Evolutionary conservation across 2,329 filamentous ascomycete genomes (phyloP).

Genomic region (Pseudocercospora eumusae): DNA sequence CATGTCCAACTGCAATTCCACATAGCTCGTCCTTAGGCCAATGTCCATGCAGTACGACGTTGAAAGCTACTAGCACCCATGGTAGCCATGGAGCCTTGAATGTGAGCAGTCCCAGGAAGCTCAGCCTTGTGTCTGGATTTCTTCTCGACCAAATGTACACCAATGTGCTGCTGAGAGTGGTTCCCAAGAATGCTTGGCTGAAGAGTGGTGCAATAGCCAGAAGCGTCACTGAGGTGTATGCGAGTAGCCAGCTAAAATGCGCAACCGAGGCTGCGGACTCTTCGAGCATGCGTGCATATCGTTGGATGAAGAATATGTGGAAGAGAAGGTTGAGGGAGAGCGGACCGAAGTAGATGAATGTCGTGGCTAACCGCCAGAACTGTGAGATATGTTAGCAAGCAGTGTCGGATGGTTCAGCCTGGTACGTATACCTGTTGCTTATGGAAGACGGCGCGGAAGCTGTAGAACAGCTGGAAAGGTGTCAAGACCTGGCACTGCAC

Average conservation of each 20-base stretch:
- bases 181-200: conserved; percentile 91
- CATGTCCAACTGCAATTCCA: conserved; percentile 88
- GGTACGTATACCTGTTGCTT: conserved; percentile 75
- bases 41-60: conserved; percentile 82
- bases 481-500: conserved; percentile 92
- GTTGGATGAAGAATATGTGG: conserved; percentile 97
- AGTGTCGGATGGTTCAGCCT: not conserved
- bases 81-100: conserved; percentile 94
- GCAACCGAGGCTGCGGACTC: conserved; percentile 92
- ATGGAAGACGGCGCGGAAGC: conserved; percentile 84
- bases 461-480: conserved; percentile 96
- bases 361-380: conserved; percentile 97
- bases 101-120: conserved; percentile 75
- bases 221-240: conserved; percentile 79
- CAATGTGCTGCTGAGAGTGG: conserved; percentile 84
- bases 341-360: conserved; percentile 96
- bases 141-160: conserved; percentile 98
- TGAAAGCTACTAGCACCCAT: conserved; percentile 94
- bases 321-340: conserved; percentile 92
- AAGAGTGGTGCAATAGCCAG: conserved; percentile 82
- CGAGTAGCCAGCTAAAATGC: conserved; percentile 90
- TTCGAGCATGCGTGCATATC: conserved; percentile 92
- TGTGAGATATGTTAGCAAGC: conserved; percentile 43
- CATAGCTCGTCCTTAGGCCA: conserved; percentile 95
- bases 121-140: conserved; percentile 87